These are phyloP conservation scores for Neophaeococcomyces mojaviensis DNA, from an alignment of 2,329 filamentous ascomycete species.

Conservation along the genomic window DNA sequence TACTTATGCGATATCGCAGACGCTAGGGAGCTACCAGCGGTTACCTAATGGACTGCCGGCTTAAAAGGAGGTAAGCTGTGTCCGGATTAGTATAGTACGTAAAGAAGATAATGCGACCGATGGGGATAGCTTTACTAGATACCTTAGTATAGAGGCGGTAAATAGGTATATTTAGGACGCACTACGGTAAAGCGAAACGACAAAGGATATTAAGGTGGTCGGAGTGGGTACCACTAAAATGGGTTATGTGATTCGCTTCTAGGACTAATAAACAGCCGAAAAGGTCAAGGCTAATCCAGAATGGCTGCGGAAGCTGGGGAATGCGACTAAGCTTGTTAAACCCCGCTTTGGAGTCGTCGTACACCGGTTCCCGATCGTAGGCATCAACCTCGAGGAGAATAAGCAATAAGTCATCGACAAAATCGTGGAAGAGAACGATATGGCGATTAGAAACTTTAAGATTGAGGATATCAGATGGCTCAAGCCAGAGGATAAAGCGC, in stretches of 20 bases:
- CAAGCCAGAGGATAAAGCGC: conserved; percentile 16
- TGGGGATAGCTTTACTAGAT: background rate
- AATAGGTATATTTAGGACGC: conserved; percentile 1
- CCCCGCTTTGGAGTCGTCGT: conserved; percentile 19
- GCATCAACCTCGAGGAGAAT: conserved; percentile 13
- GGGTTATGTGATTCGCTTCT: conserved; percentile 23
- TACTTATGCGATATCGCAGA: no score
- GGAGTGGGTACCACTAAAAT: conserved; percentile 19
- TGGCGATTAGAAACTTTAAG: conserved; percentile 13
- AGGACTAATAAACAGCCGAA: conserved; percentile 17
- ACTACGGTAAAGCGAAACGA: conserved; percentile 3
- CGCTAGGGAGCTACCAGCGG: no score
- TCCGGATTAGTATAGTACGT: conserved; percentile 6
- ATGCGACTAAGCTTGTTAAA: conserved; percentile 20
- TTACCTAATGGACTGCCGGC: background rate
- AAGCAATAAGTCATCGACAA: conserved; percentile 14
- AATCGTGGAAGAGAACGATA: conserved; percentile 21
- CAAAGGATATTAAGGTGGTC: conserved; percentile 8
- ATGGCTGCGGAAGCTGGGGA: conserved; percentile 21
- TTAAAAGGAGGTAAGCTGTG: conserved; percentile 2
- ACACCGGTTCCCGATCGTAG: conserved; percentile 19
- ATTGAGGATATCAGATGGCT: conserved; percentile 25
- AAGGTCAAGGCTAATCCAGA: conserved; percentile 19
- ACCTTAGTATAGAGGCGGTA: background rate
- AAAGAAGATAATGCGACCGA: background rate